Percentiles rank a stretch among this genome's conserved stretches.
phyloP scores from a whole-genome alignment of 805 yeast genomes.

The Vanderwaltozyma verrucispora region DNA sequence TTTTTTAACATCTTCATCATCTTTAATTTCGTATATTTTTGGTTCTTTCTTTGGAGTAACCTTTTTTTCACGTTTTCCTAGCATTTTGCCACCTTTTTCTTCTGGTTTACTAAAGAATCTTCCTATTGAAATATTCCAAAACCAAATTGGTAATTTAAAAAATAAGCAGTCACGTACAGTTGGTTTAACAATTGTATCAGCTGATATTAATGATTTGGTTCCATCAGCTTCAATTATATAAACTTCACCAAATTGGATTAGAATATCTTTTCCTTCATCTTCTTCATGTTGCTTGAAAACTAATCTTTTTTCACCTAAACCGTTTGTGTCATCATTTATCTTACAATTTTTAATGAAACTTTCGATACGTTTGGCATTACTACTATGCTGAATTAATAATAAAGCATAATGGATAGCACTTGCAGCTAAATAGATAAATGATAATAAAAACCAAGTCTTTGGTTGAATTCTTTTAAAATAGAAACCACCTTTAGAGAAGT shows the following conservation, averaged over 20 bases:
- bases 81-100: neutral
- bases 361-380: slow-evolving; percentile 48
- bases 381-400: slow-evolving; percentile 42
- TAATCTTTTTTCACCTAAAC: slow-evolving; percentile 39
- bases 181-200: slow-evolving; percentile 40
- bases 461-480: slow-evolving; percentile 58
- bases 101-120: slow-evolving; percentile 10
- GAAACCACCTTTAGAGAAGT: slow-evolving; percentile 46
- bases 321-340: slow-evolving; percentile 46
- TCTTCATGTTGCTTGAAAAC: slow-evolving; percentile 34
- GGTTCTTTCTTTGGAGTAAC: slow-evolving; percentile 1
- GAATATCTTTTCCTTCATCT: slow-evolving; percentile 39
- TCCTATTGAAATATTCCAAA: slow-evolving; percentile 40
- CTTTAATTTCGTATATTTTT: slow-evolving; percentile 2
- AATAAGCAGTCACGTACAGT: slow-evolving; percentile 40
- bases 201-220: slow-evolving; percentile 32
- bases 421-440: slow-evolving; percentile 40
- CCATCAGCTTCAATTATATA: slow-evolving; percentile 39
- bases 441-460: slow-evolving; percentile 44
- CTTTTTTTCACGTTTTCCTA: slow-evolving; percentile 1
- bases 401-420: slow-evolving; percentile 50
- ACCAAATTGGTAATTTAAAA: slow-evolving; percentile 31
- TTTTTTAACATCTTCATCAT: slow-evolving; percentile 2
- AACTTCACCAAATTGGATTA: slow-evolving; percentile 52
- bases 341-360: slow-evolving; percentile 42